These are phyloP conservation scores for Tremellales sp. DNA, from an alignment of 1,284 basidiomycete genomes.

Conservation along the genomic window DNA sequence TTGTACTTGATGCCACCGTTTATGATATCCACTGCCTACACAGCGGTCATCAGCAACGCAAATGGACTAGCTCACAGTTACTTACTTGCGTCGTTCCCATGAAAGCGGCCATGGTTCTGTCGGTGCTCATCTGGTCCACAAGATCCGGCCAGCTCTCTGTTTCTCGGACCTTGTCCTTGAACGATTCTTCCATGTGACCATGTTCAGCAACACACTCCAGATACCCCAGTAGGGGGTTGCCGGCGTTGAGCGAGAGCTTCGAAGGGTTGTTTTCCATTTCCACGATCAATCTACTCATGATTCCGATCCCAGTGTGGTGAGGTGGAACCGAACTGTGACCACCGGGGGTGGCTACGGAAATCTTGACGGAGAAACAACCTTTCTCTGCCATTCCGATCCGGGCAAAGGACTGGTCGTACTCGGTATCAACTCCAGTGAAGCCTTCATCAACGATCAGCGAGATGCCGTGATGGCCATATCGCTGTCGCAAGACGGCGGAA, in stretches of 20 bases:
- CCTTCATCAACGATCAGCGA: conserved; percentile 36
- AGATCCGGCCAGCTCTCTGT: conserved; percentile 9
- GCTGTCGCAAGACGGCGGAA: conserved; percentile 14
- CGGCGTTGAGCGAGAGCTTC: conserved; percentile 4
- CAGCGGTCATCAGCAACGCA: neutral
- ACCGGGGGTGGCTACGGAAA: conserved; percentile 56
- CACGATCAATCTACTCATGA: conserved; percentile 38
- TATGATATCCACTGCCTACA: conserved; percentile 16
- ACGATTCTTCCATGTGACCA: conserved; percentile 8
- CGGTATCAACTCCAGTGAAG: conserved; percentile 26
- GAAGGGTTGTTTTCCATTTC: conserved; percentile 16
- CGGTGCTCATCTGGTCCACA: conserved; percentile 4
- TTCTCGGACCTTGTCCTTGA: conserved; percentile 7
- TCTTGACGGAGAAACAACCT: conserved; percentile 52
- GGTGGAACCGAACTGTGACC: conserved; percentile 61
- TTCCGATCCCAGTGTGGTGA: conserved; percentile 14
- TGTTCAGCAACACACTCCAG: conserved; percentile 17
- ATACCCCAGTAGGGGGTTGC: conserved; percentile 16
- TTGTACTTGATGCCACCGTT: conserved; percentile 25
- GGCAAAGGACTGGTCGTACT: conserved; percentile 28
- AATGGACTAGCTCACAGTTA: neutral
- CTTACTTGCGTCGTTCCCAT: conserved; percentile 12
- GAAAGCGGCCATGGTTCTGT: conserved; percentile 11
- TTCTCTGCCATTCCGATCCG: conserved; percentile 32
- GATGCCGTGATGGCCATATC: conserved; percentile 25